A percentile compares a stretch with the other conserved stretches of the same genome.
phyloP scores from a whole-genome alignment of 2,329 filamentous ascomycete genomes.

The Verticillium albo-atrum region DNA sequence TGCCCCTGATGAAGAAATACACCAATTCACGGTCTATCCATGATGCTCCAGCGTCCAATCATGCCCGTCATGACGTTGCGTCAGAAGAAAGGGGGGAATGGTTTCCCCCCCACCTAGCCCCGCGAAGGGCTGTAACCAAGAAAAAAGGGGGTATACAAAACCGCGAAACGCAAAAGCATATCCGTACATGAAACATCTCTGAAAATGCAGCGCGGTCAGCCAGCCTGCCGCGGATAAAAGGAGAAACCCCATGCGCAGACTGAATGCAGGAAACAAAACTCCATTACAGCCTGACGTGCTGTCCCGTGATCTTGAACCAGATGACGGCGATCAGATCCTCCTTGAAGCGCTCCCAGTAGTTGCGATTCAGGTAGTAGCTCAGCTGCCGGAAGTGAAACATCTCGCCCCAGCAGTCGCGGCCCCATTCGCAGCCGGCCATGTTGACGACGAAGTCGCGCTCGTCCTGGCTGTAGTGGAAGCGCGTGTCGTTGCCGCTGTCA shows the following conservation, averaged over 20 bases:
- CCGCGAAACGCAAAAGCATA: background rate
- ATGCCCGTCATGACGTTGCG: background rate
- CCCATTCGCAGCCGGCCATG: slow-evolving; percentile 98
- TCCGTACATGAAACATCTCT: background rate
- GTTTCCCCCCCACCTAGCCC: background rate
- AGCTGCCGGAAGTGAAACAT: slow-evolving; percentile 94
- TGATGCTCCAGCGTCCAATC: background rate
- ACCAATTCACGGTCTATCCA: background rate
- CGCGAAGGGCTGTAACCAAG: background rate
- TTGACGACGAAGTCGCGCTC: slow-evolving; percentile 94
- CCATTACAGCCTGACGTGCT: slow-evolving; percentile 51
- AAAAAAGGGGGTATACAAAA: background rate
- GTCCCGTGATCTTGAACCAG: slow-evolving; percentile 61
- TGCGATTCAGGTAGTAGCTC: slow-evolving; percentile 85
- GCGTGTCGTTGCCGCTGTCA: slow-evolving; percentile 67
- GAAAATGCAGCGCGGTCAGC: background rate
- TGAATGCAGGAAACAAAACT: background rate
- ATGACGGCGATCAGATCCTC: slow-evolving; percentile 57
- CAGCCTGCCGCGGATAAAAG: background rate
- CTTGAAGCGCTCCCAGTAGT: slow-evolving; percentile 72
- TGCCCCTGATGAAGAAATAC: background rate
- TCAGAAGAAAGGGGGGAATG: background rate
- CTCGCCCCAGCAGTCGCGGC: slow-evolving; percentile 94
- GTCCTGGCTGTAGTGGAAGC: slow-evolving; percentile 79
- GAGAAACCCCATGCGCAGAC: background rate